Evolutionary conservation across 768 basidiomycete species (phyloP).

Genomic region (Serendipita sp.): DNA sequence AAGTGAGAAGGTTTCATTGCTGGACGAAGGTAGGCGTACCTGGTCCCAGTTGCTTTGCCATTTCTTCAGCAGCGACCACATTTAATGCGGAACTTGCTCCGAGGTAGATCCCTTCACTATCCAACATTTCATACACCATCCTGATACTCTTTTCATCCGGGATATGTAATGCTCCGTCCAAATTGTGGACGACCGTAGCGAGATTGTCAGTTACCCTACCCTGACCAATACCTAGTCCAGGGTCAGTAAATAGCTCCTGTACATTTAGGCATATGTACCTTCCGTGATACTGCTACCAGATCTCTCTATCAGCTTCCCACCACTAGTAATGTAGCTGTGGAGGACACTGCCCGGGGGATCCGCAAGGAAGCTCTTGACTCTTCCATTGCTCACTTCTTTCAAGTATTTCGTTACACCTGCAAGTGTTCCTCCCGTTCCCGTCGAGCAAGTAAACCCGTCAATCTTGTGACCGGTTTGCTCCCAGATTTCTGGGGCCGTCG

Average conservation of each 20-base stretch:
- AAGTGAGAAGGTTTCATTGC: background rate
- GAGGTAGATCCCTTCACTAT: constrained; percentile 85
- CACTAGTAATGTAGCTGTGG: constrained; percentile 64
- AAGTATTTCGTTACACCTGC: constrained; percentile 76
- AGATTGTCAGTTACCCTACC: constrained; percentile 90
- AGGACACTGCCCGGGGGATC: constrained; percentile 95
- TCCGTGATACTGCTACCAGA: constrained; percentile 83
- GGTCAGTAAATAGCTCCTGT: background rate
- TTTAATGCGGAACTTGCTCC: constrained; percentile 91
- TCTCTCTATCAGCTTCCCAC: constrained; percentile 60
- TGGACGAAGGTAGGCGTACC: constrained; percentile 27
- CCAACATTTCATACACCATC: constrained; percentile 86
- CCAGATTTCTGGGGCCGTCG: constrained; percentile 97
- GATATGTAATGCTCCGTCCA: constrained; percentile 75
- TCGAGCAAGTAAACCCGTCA: constrained; percentile 86
- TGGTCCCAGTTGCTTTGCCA: constrained; percentile 71
- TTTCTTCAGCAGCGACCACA: constrained; percentile 81
- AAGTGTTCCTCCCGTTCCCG: constrained; percentile 91
- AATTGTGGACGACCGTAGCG: constrained; percentile 55
- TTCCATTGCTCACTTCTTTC: constrained; percentile 64
- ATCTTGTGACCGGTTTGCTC: constrained; percentile 62
- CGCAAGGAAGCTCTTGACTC: constrained; percentile 81
- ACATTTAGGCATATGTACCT: constrained; percentile 30
- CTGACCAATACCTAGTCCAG: constrained; percentile 72
- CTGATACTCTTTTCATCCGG: constrained; percentile 78